Evolutionary conservation across 1,284 basidiomycete species (phyloP), one percentile per base, ranked within the genome.

Genomic region (Agaricales sp.): DNA sequence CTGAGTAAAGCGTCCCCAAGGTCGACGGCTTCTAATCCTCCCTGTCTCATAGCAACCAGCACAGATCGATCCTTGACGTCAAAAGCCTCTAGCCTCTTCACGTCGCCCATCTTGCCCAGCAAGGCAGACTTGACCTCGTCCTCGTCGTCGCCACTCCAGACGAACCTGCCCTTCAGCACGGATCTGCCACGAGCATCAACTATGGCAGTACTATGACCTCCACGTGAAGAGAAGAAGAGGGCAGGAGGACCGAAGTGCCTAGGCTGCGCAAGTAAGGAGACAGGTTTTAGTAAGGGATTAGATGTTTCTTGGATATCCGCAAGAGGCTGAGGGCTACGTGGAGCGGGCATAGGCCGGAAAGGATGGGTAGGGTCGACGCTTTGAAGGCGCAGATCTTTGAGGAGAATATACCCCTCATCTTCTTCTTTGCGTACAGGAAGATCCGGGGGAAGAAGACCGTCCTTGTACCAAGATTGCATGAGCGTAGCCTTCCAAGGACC

Each of bases 401-500:
- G 69, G 4, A 83, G 66, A 38, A 73, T 72, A 58, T 80, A 89
- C 1, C 78, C 77, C 0, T 66, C 58, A 38, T 88, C 86, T 57
- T 83, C 81, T 60, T 88, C 87, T 39, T 80, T 73, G 50, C 84
- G 72, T 16, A 90, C 79, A 2, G 87, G 87, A 8, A 90, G 74
- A 60, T 88, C 85, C 1, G 80, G 81, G 2, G 87, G 87, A 26
- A 90, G 68, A 13, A 88, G 63, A 8, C 83, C 85, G 53, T 90
- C 87, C 57, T 82, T 83, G 59, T 85, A 87, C 87, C 87, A 90
- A 3, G 79, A 75, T 59, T 89, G 86, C 87, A 90, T 90, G 35
- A 88, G 69, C n/a, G 78, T 76, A 18, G 83, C 72, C 60, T 86
- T 87, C 87, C 87, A 90, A 18, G 87, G 87, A 44, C 86, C 86